These are phyloP conservation scores for Trypanosomatidae sp. DNA, from an alignment of 208 protist species.

Conservation along the genomic window DNA sequence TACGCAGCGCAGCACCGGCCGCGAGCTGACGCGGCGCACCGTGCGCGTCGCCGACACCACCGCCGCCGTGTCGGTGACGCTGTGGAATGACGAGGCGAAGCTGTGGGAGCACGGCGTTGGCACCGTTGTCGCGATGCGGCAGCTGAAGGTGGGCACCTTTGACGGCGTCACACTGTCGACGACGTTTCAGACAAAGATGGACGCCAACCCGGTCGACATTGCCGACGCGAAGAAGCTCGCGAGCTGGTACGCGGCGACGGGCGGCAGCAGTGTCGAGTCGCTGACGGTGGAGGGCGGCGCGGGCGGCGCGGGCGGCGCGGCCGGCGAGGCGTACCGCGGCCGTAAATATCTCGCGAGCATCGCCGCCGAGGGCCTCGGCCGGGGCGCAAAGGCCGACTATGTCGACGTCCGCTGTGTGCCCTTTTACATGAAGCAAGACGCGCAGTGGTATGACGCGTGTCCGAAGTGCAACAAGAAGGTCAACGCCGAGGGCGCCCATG, in stretches of 20 bases:
- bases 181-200: slow-evolving; percentile 71
- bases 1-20: slow-evolving; percentile 66
- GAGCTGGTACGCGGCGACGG: slow-evolving; percentile 77
- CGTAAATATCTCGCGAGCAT: slow-evolving; percentile 84
- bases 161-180: slow-evolving; percentile 76
- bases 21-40: slow-evolving; percentile 71
- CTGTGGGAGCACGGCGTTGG: slow-evolving; percentile 38
- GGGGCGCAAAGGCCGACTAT: slow-evolving; percentile 71
- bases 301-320: slow-evolving; percentile 5
- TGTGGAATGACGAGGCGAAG: slow-evolving; percentile 84
- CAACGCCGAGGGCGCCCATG: slow-evolving; percentile 56
- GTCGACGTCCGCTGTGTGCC: slow-evolving; percentile 82
- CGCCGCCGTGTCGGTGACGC: slow-evolving; percentile 73
- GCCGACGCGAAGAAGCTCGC: slow-evolving; percentile 74
- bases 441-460: slow-evolving; percentile 86
- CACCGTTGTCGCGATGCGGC: slow-evolving; percentile 73
- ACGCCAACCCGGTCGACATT: slow-evolving; percentile 60
- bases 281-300: slow-evolving; percentile 42
- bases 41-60: slow-evolving; percentile 69
- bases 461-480: slow-evolving; percentile 89
- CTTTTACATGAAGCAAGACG: slow-evolving; percentile 85
- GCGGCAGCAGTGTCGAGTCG: slow-evolving; percentile 60
- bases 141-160: slow-evolving; percentile 74
- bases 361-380: slow-evolving; percentile 48
- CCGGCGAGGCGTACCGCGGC: slow-evolving; percentile 53